Evolutionary conservation across 2,329 filamentous ascomycete genomes (phyloP).

Genomic region (Calonectria hawksworthii): DNA sequence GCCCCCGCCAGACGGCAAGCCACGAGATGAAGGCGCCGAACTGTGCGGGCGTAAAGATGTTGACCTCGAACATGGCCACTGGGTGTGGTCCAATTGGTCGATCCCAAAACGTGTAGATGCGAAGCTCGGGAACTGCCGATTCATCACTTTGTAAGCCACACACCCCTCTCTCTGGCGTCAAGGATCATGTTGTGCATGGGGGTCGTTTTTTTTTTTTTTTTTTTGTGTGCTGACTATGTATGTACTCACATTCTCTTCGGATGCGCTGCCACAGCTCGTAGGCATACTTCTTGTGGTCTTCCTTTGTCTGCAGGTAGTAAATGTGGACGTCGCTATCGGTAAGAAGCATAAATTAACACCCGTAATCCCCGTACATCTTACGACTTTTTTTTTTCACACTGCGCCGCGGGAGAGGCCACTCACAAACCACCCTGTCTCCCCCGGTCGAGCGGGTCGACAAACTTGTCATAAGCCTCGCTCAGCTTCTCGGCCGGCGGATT

Average conservation of each 20-base stretch:
- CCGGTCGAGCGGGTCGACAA: conserved; percentile 77
- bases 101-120: conserved; percentile 85
- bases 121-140: conserved; percentile 80
- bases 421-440: conserved; percentile 79
- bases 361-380: background rate
- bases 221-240: background rate
- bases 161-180: background rate
- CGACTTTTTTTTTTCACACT: background rate
- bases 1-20: conserved; percentile 85
- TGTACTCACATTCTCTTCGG: conserved; percentile 77
- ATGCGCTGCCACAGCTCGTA: conserved; percentile 83
- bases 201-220: background rate
- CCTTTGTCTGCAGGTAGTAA: conserved; percentile 80
- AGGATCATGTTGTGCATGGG: background rate
- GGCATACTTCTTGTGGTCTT: conserved; percentile 76
- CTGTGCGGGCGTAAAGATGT: conserved; percentile 85
- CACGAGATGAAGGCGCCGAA: conserved; percentile 92
- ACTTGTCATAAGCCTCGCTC: conserved; percentile 79
- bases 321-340: conserved; percentile 81
- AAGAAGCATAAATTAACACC: background rate
- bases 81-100: conserved; percentile 85
- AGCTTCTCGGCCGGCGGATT: conserved; percentile 73
- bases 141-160: background rate
- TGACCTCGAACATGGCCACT: conserved; percentile 93
- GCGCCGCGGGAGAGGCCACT: conserved; percentile 44